These are phyloP conservation scores for Mycena albidolilacea DNA, from an alignment of 768 basidiomycete genomes.

Conservation along the genomic window DNA sequence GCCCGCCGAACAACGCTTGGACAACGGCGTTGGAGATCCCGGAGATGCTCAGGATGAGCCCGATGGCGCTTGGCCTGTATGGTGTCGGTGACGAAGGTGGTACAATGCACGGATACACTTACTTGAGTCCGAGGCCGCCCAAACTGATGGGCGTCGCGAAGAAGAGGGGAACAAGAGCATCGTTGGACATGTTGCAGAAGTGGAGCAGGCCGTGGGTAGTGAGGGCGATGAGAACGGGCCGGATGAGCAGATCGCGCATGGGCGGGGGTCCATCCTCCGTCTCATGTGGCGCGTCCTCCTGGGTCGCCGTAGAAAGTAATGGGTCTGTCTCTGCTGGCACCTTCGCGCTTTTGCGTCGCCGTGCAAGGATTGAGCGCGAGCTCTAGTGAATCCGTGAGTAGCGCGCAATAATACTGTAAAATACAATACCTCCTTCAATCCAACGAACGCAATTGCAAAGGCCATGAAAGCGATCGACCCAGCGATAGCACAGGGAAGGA, in stretches of 20 bases:
- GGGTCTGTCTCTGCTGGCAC: constrained; percentile 43
- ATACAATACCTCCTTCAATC: constrained; percentile 46
- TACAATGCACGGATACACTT: not conserved
- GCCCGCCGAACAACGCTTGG: constrained; percentile 61
- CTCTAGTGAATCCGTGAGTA: constrained; percentile 28
- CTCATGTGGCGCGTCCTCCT: not conserved
- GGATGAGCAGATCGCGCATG: constrained; percentile 22
- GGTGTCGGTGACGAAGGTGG: too few relatives aligned
- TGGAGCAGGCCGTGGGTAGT: constrained; percentile 22
- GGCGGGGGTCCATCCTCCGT: not conserved
- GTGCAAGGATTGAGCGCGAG: constrained; percentile 24
- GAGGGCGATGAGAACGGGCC: constrained; percentile 21
- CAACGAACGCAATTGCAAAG: constrained; percentile 40
- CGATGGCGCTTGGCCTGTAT: constrained; percentile 60
- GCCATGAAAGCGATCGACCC: constrained; percentile 39
- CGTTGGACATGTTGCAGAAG: constrained; percentile 24
- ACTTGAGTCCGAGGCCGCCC: constrained; percentile 34
- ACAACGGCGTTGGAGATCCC: constrained; percentile 63
- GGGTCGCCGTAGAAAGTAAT: constrained; percentile 1
- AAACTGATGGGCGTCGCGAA: constrained; percentile 27
- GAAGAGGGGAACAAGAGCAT: constrained; percentile 23
- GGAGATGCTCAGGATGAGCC: constrained; percentile 60
- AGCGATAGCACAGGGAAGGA: constrained; percentile 47
- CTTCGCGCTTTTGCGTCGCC: constrained; percentile 48
- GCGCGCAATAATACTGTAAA: not conserved